Evolutionary conservation across 2,329 filamentous ascomycete species (phyloP), one percentile per base, ranked within the genome.

Genomic region (Hawksworthiomyces lignivorus): DNA sequence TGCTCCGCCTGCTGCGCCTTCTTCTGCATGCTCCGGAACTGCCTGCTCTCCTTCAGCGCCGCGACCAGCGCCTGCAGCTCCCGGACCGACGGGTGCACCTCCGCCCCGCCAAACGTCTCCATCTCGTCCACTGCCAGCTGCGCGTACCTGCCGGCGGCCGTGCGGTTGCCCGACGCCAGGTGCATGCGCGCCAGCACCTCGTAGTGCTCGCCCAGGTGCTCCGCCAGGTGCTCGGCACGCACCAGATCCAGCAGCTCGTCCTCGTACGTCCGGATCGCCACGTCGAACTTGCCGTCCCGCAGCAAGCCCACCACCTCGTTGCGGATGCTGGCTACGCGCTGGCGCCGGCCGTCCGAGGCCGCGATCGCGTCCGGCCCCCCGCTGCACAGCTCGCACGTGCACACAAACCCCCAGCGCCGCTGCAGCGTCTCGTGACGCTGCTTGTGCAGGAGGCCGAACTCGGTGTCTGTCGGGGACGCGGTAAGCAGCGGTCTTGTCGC

Each of bases 151-250:
- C 27, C 48, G 2, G 50, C 55, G 7, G 40, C 48, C 31, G 48
- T 44, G 21, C 43, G 39, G 22, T 56, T 48, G 14, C 48, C 47
- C 12, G 39, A 34, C 0, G 49, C 54, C 17, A 47, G 33, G 31
- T 50, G 49, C 39, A 57, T 39, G 39, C 51, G 39, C n/a, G 53
- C 51, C 46, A 57, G 41, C 22, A 56, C 48, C 36, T 55, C 51
- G 30, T 52, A 57, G 44, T 56, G 53, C 21, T 52, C 52, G 3
- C 52, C 55, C 40, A 54, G 32, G 29, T 55, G 51, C 27, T 54
- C 49, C n/a, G 49, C 46, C 21, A 57, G 45, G 9, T 45, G 46
- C 29, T 57, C 55, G 19, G 45, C 45, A 17, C 34, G 20, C 5
- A 53, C 42, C 7, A 50, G 39, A 1, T 44, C 43, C n/a, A 56